These are phyloP conservation scores for Fraxinus angustifolia DNA, from an alignment of 305 asterid genomes.

Conservation along the genomic window DNA sequence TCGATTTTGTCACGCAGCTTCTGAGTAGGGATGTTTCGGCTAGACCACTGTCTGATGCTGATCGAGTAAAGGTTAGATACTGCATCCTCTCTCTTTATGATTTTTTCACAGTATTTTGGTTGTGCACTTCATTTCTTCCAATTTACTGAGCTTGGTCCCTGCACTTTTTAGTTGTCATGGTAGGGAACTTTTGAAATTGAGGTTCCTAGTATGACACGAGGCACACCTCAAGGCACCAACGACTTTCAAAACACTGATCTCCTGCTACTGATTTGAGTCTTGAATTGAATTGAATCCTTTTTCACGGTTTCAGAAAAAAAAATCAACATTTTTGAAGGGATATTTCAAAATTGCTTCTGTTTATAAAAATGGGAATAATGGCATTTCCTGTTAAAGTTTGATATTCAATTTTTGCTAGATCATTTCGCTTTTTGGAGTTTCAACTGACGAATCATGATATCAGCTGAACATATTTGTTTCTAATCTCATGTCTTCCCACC, in stretches of 20 bases:
- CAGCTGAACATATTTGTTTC: neutral
- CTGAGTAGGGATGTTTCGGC: constrained; percentile 68
- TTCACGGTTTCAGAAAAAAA: neutral
- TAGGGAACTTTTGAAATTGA: neutral
- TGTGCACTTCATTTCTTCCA: neutral
- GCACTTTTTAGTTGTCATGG: neutral
- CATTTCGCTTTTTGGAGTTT: neutral
- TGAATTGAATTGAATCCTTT: neutral
- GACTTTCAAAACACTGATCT: neutral
- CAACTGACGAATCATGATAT: neutral
- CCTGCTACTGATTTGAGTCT: neutral
- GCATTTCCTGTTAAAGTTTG: neutral
- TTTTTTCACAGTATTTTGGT: neutral
- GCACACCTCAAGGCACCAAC: neutral
- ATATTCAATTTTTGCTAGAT: neutral
- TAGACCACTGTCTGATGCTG: constrained; percentile 82
- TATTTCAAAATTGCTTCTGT: neutral
- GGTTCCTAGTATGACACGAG: neutral
- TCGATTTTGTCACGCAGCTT: constrained; percentile 39
- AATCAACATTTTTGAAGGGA: neutral
- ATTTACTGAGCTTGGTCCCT: neutral
- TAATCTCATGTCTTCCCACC: neutral
- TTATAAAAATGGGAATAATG: neutral
- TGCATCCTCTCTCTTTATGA: neutral
- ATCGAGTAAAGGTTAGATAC: constrained; percentile 72